These are phyloP conservation scores for Naganishia liquefaciens DNA, from an alignment of 1,284 basidiomycete genomes.

Conservation along the genomic window DNA sequence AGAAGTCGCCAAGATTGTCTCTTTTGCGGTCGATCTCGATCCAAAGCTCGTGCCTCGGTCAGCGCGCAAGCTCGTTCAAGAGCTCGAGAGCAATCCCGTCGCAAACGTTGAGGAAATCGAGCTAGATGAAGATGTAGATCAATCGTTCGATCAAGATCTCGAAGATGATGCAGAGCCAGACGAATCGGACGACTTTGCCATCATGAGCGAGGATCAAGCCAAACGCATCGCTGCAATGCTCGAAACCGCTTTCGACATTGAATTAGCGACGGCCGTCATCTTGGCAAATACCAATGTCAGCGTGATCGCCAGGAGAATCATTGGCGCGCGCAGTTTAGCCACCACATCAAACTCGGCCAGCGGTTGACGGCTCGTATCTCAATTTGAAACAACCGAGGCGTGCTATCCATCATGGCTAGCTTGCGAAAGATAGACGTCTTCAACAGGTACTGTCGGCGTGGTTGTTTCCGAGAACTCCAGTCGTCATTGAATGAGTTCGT, in stretches of 20 bases:
- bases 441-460: background rate
- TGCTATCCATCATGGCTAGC: too few relatives aligned
- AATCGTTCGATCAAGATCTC: conserved; percentile 7
- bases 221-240: conserved; percentile 78
- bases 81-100: conserved; percentile 5
- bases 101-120: conserved; percentile 20
- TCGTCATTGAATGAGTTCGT: too few relatives aligned
- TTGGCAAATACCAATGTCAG: conserved; percentile 89
- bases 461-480: background rate
- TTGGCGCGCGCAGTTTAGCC: conserved; percentile 68
- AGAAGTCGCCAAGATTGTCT: conserved; percentile 61
- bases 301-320: conserved; percentile 75
- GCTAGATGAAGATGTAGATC: conserved; percentile 4
- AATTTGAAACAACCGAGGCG: too few relatives aligned
- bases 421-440: background rate
- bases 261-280: conserved; percentile 84
- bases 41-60: conserved; percentile 76
- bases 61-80: conserved; percentile 33
- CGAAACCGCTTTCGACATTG: conserved; percentile 78
- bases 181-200: conserved; percentile 88
- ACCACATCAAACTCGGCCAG: conserved; percentile 30
- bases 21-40: conserved; percentile 82
- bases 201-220: conserved; percentile 88
- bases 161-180: conserved; percentile 39
- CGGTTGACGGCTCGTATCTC: conserved; percentile 2